Conservation (phyloP, 176 grass and related monocot genomes). For the Raddia guianensis region DNA sequence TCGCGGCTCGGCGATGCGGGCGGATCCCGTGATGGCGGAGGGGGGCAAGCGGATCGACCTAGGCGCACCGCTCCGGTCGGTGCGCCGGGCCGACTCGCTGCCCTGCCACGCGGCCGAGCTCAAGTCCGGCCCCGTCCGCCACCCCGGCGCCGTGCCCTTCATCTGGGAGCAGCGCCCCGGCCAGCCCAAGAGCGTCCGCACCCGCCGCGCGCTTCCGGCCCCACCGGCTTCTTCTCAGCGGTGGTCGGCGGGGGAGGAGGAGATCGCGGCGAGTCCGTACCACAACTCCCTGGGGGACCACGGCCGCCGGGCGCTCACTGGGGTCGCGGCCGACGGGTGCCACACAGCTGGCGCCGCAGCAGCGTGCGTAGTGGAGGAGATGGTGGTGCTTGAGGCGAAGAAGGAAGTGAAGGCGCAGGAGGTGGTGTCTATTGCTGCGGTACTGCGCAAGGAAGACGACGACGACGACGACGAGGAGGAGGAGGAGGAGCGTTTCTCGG, state of each 20-base stretch:
- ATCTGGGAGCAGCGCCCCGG: slow-evolving; percentile 84
- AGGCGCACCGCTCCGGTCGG: slow-evolving; percentile 56
- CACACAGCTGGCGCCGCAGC: not conserved
- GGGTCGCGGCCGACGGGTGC: not conserved
- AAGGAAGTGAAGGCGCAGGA: slow-evolving; percentile 24
- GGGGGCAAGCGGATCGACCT: slow-evolving; percentile 64
- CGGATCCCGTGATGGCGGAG: slow-evolving; percentile 43
- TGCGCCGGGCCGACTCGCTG: slow-evolving; percentile 33
- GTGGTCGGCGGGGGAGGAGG: slow-evolving; percentile 37
- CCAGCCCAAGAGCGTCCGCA: slow-evolving; percentile 74
- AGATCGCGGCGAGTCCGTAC: slow-evolving; percentile 27
- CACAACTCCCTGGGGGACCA: slow-evolving; percentile 33
- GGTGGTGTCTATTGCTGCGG: slow-evolving; percentile 1
- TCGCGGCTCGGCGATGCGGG: slow-evolving; percentile 31
- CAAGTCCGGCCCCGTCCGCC: slow-evolving; percentile 68
- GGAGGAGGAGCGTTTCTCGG: slow-evolving; percentile 85
- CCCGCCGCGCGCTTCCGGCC: slow-evolving; percentile 24
- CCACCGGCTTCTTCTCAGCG: not conserved
- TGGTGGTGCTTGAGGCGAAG: not conserved
- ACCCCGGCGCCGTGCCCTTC: slow-evolving; percentile 81
- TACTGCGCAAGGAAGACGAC: slow-evolving; percentile 20
- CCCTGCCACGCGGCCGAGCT: slow-evolving; percentile 57
- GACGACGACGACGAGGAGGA: slow-evolving; percentile 63
- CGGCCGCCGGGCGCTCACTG: not conserved
- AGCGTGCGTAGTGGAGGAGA: slow-evolving; percentile 13